Evolutionary conservation across 106 monocot genomes (phyloP).

Genomic region (Vanilla planifolia): DNA sequence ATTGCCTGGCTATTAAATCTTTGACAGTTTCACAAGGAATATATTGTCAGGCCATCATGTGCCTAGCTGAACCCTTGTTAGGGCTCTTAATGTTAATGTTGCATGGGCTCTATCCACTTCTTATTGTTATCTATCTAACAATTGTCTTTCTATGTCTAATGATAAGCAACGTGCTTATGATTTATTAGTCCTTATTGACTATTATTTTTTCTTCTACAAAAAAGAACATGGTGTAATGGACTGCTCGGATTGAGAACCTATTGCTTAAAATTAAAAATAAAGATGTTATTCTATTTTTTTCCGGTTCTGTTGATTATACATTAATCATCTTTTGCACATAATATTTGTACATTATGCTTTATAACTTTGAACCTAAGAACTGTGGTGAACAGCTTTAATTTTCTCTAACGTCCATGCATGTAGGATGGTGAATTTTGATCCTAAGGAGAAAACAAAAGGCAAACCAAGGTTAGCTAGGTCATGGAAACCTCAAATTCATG

Average conservation of each 20-base stretch:
- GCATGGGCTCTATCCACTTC: no score
- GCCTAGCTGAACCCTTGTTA: no score
- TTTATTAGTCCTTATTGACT: not conserved
- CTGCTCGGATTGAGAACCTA: no score
- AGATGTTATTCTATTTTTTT: not conserved
- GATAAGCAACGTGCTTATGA: not conserved
- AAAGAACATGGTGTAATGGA: no score
- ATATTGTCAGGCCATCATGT: no score
- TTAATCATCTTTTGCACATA: not conserved
- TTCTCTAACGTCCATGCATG: slow-evolving; percentile 2
- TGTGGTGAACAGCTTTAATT: not conserved
- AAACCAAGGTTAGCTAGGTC: slow-evolving; percentile 9
- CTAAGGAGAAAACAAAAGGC: slow-evolving; percentile 10
- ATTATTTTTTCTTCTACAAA: no score
- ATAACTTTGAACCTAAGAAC: not conserved
- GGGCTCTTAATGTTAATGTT: no score
- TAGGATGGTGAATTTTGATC: slow-evolving; percentile 21
- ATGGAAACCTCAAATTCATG: slow-evolving; percentile 8
- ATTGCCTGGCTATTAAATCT: no score
- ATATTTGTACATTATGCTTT: not conserved
- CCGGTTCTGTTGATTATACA: not conserved
- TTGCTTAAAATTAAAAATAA: not conserved
- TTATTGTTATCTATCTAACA: no score
- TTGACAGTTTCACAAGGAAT: no score
- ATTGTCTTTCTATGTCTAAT: no score